phyloP scores from a whole-genome alignment of 208 protist species.

The Wallacemonas sp. region DNA sequence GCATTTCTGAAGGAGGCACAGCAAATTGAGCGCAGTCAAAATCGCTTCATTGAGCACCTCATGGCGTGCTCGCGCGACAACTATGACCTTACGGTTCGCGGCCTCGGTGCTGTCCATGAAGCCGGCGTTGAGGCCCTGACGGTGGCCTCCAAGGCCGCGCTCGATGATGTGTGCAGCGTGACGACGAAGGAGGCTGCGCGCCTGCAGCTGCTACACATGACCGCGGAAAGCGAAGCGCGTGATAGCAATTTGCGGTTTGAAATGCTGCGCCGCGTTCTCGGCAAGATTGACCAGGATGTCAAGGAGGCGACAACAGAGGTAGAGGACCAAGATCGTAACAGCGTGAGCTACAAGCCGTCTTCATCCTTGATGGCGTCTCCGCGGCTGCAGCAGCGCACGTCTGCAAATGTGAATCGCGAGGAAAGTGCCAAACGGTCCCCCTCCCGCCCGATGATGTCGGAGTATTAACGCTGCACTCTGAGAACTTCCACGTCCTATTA shows the following conservation, averaged over 20 bases:
- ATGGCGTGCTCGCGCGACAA: conserved; percentile 16
- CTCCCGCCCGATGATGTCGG: conserved; percentile 4
- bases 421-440: conserved; percentile 5
- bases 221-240: conserved; percentile 33
- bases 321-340: conserved; percentile 18
- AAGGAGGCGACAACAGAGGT: conserved; percentile 42
- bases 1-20: conserved; percentile 28
- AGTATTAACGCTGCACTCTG: conserved; percentile 5
- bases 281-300: conserved; percentile 55
- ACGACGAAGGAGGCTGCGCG: conserved; percentile 12
- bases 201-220: conserved; percentile 20
- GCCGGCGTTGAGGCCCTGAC: conserved; percentile 27
- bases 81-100: conserved; percentile 29
- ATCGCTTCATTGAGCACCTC: conserved; percentile 24
- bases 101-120: conserved; percentile 28
- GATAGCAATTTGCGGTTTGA: conserved; percentile 34
- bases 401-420: background rate
- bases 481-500: too few relatives aligned
- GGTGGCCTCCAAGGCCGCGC: background rate
- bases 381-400: conserved; percentile 9
- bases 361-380: conserved; percentile 1
- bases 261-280: conserved; percentile 38
- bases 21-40: conserved; percentile 8
- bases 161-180: conserved; percentile 15
- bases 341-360: background rate